These are phyloP conservation scores for Phialocephala subalpina DNA, from an alignment of 2,329 filamentous ascomycete genomes.

Conservation along the genomic window DNA sequence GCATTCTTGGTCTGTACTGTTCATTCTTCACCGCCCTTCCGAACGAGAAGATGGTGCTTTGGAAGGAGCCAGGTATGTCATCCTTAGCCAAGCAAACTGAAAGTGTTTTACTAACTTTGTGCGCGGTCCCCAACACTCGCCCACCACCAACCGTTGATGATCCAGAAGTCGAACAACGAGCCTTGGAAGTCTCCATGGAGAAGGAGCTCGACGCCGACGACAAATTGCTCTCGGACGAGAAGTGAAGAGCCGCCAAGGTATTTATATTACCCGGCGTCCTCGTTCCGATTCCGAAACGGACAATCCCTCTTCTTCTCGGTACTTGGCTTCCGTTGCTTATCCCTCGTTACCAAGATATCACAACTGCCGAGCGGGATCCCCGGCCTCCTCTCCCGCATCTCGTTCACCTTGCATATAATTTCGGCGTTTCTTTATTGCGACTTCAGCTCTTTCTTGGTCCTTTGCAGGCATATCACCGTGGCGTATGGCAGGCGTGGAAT, in stretches of 20 bases:
- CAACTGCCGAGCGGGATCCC: neutral
- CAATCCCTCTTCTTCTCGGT: neutral
- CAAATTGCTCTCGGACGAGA: slow-evolving; percentile 13
- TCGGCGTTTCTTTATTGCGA: slow-evolving; percentile 4
- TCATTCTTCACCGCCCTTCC: slow-evolving; percentile 71
- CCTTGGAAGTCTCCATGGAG: slow-evolving; percentile 26
- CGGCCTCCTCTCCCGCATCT: neutral
- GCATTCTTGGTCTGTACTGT: slow-evolving; percentile 61
- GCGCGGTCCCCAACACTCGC: slow-evolving; percentile 38
- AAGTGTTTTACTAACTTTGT: slow-evolving; percentile 11
- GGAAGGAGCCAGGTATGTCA: slow-evolving; percentile 61
- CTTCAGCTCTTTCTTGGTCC: neutral
- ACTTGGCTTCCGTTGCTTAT: slow-evolving; percentile 4
- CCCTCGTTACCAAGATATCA: neutral
- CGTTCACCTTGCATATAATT: neutral
- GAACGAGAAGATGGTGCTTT: slow-evolving; percentile 74
- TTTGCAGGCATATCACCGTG: neutral
- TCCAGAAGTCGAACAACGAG: slow-evolving; percentile 40
- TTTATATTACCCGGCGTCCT: neutral
- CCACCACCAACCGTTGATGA: slow-evolving; percentile 43
- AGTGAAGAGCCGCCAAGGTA: slow-evolving; percentile 1
- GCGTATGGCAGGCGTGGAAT: neutral
- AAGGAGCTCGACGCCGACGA: slow-evolving; percentile 29
- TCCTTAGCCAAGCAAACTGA: neutral
- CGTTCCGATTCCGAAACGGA: neutral